Evolutionary conservation across 129 eudicot genomes (phyloP), one percentile per base, ranked within the genome.

Genomic region (Helianthus annuus): DNA sequence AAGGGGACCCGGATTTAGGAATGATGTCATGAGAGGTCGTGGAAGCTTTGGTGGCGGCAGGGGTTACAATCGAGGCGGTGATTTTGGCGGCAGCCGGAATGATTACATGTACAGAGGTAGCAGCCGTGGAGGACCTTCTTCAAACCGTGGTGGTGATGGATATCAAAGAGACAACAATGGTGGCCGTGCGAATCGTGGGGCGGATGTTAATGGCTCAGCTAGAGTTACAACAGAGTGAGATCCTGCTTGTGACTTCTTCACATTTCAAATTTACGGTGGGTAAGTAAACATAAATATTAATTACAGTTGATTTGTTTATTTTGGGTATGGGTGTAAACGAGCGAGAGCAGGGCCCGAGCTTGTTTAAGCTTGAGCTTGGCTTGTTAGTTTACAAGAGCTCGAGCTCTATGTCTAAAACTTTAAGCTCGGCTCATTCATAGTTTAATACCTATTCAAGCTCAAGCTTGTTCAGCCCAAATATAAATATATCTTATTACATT

Each of bases 1-100:
- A 55, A 86, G 99, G 71, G 90, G 90, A 17, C 60, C 80, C 42
- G 96, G 92, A 29, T 88, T 78, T 70, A 79, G 93, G 76, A 81
- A 78, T 16, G 99, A 90, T 4, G 86, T 89, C 39, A 62, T 54
- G 57, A 81, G 98, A 83, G 96, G 96, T 9, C 96, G 97, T 64
- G 97, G 90, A 62, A 78, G 66, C 80, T 90, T 79, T 53, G 84
- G 86, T 38, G 83, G 91, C 14, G 88, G 86, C 38, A 79, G 99
- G 76, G 86, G 89, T 34, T 85, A 75, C 69, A 73, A 76, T 48
- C 83, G 92, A 36, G 84, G 86, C 39, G 85, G 86, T 45, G 99
- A 86, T 59, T 81, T 73, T 66, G 80, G 66, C 19, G 83, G 77
- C 69, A 81, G 73, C 75, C 83, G 91, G 82, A 75, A 57, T 17